Evolutionary conservation across 2,329 filamentous ascomycete genomes (phyloP), one percentile per base, ranked within the genome.

Genomic region (Hypoxylon sp.): DNA sequence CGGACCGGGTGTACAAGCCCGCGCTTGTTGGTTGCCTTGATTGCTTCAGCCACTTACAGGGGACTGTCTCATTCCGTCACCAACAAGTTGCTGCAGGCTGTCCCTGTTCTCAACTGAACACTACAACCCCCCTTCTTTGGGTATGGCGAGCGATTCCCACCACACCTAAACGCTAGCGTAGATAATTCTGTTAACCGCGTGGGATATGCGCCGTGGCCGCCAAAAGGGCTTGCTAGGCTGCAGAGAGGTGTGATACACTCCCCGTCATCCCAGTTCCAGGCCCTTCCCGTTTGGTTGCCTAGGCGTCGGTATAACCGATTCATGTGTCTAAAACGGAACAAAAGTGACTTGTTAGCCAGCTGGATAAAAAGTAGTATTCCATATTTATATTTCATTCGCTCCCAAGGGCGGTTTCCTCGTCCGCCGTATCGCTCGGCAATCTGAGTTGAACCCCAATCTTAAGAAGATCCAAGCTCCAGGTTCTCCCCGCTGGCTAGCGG

Each of bases 1-100:
- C 57, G 42, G 25, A 6, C 44, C 20, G 27, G 33, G 51, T 40
- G 37, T 46, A 51, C 37, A 59, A 31, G 25, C 25, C 60, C 49
- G 42, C 60, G 30, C 37, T 61, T 22, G 57, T 67, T 62, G 53
- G 55, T 46, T 57, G 63, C 58, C 50, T 66, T 35, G 49, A 57
- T 37, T 53, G 50, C 58, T 53, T 69, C 59, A 56, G 56, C 64
- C 64, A 69, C 60, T 64, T 25, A 59, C 55, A 66, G 46, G 60
- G 35, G 51, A 42, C 44, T 3, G 46, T 51, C 22, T 40, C 51
- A 42, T 37, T 42, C 57, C 25, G 44, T 58, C 59, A 62, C 40
- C 48, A 55, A 51, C 56, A 51, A 37, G 22, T 35, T 40, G 66
- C 48, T 56, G 63, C 66, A 49, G 56, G 20, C 55, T 40, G 55